A percentile compares a stretch with the other conserved stretches of the same genome.
Conservation (phyloP, 306 rosid species). For the Castanopsis chinensis region DNA sequence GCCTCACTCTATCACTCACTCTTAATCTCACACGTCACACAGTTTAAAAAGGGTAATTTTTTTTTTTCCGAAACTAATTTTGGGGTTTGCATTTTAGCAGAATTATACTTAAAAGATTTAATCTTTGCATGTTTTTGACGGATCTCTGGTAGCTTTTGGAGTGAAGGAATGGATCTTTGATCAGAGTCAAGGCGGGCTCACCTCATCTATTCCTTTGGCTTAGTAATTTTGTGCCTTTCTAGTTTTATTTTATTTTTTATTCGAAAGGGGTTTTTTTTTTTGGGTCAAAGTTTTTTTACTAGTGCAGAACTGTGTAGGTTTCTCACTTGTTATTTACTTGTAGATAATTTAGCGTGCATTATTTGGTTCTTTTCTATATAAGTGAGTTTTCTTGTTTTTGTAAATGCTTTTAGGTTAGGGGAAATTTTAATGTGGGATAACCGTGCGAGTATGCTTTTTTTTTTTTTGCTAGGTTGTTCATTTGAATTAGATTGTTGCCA, state of each 20-base stretch:
- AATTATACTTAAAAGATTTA: conserved; percentile 26
- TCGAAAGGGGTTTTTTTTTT: neutral
- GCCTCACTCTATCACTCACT: no score
- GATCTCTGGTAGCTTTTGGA: conserved; percentile 30
- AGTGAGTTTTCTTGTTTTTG: neutral
- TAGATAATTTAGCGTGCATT: neutral
- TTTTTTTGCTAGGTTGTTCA: conserved; percentile 16
- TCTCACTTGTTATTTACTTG: neutral
- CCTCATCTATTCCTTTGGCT: no score
- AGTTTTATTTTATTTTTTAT: neutral
- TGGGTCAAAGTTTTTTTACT: neutral
- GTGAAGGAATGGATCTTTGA: conserved; percentile 23
- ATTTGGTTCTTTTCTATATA: neutral
- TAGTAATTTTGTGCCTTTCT: conserved; percentile 20
- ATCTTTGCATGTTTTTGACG: conserved; percentile 24
- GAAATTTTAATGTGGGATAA: neutral
- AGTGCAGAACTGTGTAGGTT: neutral
- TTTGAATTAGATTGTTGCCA: conserved; percentile 17
- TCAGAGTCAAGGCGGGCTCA: conserved; percentile 11
- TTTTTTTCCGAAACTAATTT: conserved; percentile 3
- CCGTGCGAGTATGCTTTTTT: conserved; percentile 17
- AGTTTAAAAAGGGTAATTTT: neutral
- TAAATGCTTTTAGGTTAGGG: neutral
- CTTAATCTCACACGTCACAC: no score
- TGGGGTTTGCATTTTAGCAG: conserved; percentile 18